These are phyloP conservation scores for Ophiosphaerella herpotricha DNA, from an alignment of 2,329 filamentous ascomycete species.

Conservation along the genomic window DNA sequence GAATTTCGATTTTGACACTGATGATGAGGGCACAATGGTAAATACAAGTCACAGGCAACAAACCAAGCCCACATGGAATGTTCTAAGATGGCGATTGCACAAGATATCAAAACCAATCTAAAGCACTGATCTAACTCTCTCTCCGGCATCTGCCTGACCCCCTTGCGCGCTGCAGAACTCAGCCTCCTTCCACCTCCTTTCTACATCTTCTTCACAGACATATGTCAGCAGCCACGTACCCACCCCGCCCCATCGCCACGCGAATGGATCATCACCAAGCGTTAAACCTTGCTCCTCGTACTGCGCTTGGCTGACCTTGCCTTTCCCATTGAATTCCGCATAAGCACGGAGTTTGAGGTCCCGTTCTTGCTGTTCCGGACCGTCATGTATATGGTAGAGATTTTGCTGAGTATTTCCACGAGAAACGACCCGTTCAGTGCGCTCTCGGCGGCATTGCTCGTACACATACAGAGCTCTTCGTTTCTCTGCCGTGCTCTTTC, in stretches of 20 bases:
- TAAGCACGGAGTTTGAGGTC: constrained; percentile 47
- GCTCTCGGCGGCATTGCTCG: constrained; percentile 60
- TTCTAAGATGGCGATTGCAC: neutral
- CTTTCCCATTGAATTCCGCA: constrained; percentile 34
- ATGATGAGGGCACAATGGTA: too few species aligned
- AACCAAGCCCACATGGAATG: neutral
- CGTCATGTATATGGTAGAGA: constrained; percentile 66
- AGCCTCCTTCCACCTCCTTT: constrained; percentile 32
- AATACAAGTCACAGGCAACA: neutral
- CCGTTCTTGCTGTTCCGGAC: constrained; percentile 59
- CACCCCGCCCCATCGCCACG: constrained; percentile 44
- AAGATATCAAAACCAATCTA: constrained; percentile 2
- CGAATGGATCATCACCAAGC: constrained; percentile 39
- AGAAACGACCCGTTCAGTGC: constrained; percentile 64
- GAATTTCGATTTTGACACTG: too few species aligned
- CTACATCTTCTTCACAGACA: constrained; percentile 40
- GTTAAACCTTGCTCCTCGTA: constrained; percentile 25
- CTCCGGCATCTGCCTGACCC: constrained; percentile 1
- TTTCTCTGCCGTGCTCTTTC: constrained; percentile 43
- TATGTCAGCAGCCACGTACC: constrained; percentile 45
- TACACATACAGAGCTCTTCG: constrained; percentile 54
- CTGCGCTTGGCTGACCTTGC: constrained; percentile 21
- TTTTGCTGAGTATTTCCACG: constrained; percentile 66
- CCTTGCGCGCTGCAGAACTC: constrained; percentile 8
- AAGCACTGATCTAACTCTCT: constrained; percentile 24